These are phyloP conservation scores for Chrysosporium keratinophilum DNA, from an alignment of 2,329 filamentous ascomycete species.

Conservation along the genomic window DNA sequence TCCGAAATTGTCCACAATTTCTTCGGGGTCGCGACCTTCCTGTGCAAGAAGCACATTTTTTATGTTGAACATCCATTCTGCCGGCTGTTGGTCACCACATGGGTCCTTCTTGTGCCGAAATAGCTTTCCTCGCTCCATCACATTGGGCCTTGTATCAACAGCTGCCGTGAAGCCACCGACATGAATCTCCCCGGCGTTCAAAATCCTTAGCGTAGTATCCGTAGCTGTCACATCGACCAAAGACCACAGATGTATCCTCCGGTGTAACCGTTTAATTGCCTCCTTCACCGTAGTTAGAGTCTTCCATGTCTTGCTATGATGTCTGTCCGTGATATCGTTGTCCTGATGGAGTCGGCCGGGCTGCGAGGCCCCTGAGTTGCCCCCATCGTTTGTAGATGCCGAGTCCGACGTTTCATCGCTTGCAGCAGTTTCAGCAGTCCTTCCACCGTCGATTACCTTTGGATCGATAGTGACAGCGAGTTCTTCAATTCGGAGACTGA, in stretches of 20 bases:
- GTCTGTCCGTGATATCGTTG: conserved; percentile 10
- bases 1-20: conserved; percentile 77
- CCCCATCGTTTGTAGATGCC: not conserved
- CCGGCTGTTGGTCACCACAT: conserved; percentile 57
- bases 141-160: conserved; percentile 83
- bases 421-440: conserved; percentile 10
- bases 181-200: conserved; percentile 74
- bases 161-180: conserved; percentile 74
- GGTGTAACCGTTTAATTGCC: conserved; percentile 71
- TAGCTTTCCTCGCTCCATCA: conserved; percentile 78
- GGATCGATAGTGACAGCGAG: conserved; percentile 75
- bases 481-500: conserved; percentile 80
- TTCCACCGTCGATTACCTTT: conserved; percentile 36
- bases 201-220: conserved; percentile 64
- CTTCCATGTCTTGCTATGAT: conserved; percentile 67
- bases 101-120: conserved; percentile 68
- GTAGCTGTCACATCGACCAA: conserved; percentile 81
- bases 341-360: not conserved
- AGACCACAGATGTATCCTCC: conserved; percentile 76
- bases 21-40: conserved; percentile 71
- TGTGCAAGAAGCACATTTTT: conserved; percentile 82
- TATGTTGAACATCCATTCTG: conserved; percentile 85
- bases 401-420: conserved; percentile 1
- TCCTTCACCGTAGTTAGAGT: conserved; percentile 70
- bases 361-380: not conserved